Evolutionary conservation across 2,329 filamentous ascomycete species (phyloP), one percentile per base, ranked within the genome.

Genomic region (Paraphaeosphaeria sporulosa): DNA sequence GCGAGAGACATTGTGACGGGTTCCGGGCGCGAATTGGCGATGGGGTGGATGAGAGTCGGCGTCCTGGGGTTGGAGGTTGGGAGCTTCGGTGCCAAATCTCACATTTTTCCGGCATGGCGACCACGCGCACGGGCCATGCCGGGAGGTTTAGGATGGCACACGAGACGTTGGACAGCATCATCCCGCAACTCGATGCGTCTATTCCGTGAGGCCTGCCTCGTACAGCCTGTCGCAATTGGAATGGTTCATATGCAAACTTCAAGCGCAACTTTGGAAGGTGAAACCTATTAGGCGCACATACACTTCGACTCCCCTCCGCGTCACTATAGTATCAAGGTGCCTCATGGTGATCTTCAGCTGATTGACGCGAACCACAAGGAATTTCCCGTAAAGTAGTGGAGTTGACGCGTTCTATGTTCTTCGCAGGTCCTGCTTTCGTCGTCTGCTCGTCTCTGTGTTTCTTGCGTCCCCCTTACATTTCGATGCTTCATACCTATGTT

Each of bases 1-100:
- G 78, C 71, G 70, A 82, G 74, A 75, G 81, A 81, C 82, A 84
- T 84, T 63, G 66, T 78, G 71, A 69, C 67, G 67, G 56, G 61
- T 59, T 63, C 65, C 60, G 65, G 58, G 48, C 47, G 66, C 47
- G 30, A 36, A 55, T 51, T 53, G 59, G 55, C 47, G 62, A 60
- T 61, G 58, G 54, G 27, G 46, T 27, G 46, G 50, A 48, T 49
- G 57, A 55, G 51, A 32, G 51, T 27, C 23, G 49, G 48, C 30
- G 44, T 27, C 50, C 54, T 53, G 58, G 19, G 36, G 13, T 55
- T 61, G 49, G 58, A 65, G 57, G 58, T 63, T 62, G 60, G 55
- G 57, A 63, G 55, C 51, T 63, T 50, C 48, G 58, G 58, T 23
- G 27, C 48, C 56, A 44, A 46, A 27, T 40, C 38, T 40, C 38